phyloP scores from a whole-genome alignment of 805 yeast species.

The Kodamaea lidongshanica region DNA sequence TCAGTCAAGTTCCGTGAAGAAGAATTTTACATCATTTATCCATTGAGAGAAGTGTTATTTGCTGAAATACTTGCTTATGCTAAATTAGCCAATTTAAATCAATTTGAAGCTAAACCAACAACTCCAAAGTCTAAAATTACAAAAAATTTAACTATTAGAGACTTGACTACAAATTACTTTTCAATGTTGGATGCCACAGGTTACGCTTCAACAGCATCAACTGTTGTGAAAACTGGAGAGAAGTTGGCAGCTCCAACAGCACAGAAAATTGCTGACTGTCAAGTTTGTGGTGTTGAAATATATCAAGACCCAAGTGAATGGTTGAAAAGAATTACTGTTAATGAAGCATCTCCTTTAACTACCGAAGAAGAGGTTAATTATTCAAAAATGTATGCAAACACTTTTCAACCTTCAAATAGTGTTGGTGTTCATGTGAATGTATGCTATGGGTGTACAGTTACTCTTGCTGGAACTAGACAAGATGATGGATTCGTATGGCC shows the following conservation, averaged over 20 bases:
- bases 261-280: constrained; percentile 33
- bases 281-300: constrained; percentile 50
- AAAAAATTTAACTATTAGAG: constrained; percentile 76
- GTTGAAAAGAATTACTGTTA: constrained; percentile 65
- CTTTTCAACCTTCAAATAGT: too few relatives aligned
- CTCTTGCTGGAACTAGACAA: constrained; percentile 39
- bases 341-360: constrained; percentile 44
- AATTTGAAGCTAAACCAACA: constrained; percentile 19
- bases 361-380: constrained; percentile 34
- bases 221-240: constrained; percentile 85
- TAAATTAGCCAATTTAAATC: constrained; percentile 33
- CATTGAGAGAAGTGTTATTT: constrained; percentile 67
- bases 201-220: constrained; percentile 84
- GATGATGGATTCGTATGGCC: constrained; percentile 28
- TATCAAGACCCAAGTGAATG: constrained; percentile 57
- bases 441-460: constrained; percentile 75
- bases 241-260: constrained; percentile 52
- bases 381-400: constrained; percentile 13
- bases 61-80: constrained; percentile 61
- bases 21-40: constrained; percentile 50
- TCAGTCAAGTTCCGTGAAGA: constrained; percentile 20
- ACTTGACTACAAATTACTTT: constrained; percentile 69
- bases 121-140: constrained; percentile 36
- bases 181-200: constrained; percentile 59
- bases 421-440: constrained; percentile 24